A percentile compares a stretch with the other conserved stretches of the same genome.
phyloP scores from a whole-genome alignment of 345 rosid species.

The Trapa incisa region DNA sequence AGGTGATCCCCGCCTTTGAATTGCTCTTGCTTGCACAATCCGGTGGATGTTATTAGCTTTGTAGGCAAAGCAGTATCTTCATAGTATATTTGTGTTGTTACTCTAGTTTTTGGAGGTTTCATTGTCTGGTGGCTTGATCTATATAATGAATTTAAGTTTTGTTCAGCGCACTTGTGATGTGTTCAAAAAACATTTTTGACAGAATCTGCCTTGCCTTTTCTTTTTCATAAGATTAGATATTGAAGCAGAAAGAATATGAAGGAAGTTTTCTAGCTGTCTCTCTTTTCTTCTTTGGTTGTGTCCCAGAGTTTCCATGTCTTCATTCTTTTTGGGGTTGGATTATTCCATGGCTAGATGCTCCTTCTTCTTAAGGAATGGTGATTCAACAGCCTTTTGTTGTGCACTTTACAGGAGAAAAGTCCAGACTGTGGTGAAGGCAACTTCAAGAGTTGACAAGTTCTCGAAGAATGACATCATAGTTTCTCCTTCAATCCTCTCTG shows the following conservation, averaged over 20 bases:
- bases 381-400: conserved; percentile 2
- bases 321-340: neutral
- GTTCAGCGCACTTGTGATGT: neutral
- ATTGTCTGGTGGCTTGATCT: neutral
- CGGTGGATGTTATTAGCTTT: neutral
- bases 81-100: neutral
- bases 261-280: neutral
- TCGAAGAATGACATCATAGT: conserved; percentile 81
- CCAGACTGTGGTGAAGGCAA: conserved; percentile 55
- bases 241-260: neutral
- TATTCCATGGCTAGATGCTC: neutral
- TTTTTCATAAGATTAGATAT: neutral
- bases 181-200: neutral
- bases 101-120: no score
- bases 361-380: neutral
- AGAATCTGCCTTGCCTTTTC: neutral
- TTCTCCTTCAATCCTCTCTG: conserved; percentile 92
- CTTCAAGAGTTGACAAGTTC: conserved; percentile 84
- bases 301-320: neutral
- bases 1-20: neutral
- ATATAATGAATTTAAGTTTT: neutral
- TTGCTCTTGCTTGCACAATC: neutral
- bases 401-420: conserved; percentile 32
- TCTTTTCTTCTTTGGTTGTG: neutral
- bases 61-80: neutral